Base-by-base conservation (phyloP, 257 asterid genomes). In the Nicotiana undulata region DNA sequence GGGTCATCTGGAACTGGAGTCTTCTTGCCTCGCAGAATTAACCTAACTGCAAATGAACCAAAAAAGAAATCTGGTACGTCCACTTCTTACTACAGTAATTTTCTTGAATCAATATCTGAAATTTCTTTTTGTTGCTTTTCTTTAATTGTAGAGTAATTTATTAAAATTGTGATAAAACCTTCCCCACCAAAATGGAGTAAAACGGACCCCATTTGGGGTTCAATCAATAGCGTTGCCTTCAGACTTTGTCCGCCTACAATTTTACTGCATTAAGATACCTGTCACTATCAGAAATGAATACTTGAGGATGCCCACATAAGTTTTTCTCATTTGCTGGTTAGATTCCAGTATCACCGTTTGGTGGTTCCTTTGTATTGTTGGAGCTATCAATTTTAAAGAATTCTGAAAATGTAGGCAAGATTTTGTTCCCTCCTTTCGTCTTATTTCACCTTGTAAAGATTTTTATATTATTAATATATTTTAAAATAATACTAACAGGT, bases 1-100 rank as follows among this genome's bases (percentile, higher is more conserved):
- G 94, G 90, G 66, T 81, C 88, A n/a, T 64, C 77, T 40, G 98
- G 98, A 6, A 94, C 98, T 1, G 98, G 98, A 46, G 97, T 94
- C 40, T 94, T 94, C 86, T 82, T 92, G 82, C 97, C 98, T 37
- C 88, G 89, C 32, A 81, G 67, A 34, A 51, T 63, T 61, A 79
- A 79, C 44, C 78, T 64, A 31, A 85, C 66, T 60, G 82, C 87
- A 77, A 51, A 87, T 7, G 84, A 86, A 79, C 82, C 74, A 1
- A 88, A 85, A 79, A 90, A 60, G 77, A 93, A 86, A 84, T 53
- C 95, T 81, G 97, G 97, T 93, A 89, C 1, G 63, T 3, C 24
- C 22, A 29, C 7, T 59, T 40, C 20, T 24, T 56, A 32, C 44
- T 67, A 8, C 67, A n/a, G 20, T 26, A 63, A 28, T 56, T 74